Base-by-base conservation (phyloP, 352 stramenopile species). In the Globisporangium okanoganense region DNA sequence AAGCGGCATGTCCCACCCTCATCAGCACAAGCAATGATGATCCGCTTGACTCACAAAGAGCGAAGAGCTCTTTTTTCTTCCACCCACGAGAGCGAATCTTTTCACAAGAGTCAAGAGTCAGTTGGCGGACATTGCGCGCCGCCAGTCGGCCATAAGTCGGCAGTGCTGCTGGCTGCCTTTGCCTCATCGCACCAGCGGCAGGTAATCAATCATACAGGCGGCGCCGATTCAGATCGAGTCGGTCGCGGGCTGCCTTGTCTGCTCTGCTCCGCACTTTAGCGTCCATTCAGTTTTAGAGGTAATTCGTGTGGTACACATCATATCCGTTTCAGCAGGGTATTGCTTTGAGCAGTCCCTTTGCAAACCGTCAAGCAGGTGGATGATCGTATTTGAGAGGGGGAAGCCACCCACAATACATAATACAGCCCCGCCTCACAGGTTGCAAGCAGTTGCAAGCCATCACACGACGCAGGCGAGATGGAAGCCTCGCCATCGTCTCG, bases 171-270 rank as follows among this genome's bases (percentile, higher is more conserved):
- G n/a, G n/a, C n/a, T n/a, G n/a, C 29, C 6, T 33, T 33, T 3
- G 29, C 18, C 40, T 25, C 40, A 10, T 47, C 40, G 40, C n/a
- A n/a, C n/a, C n/a, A 33, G 29, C 3, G 3, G 29, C 29, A 33
- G n/a, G n/a, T 33, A 33, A 33, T 33, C 29, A 33, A 3, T 7
- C 29, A 33, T 6, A 33, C 29, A 33, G 9, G 20, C 9, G 20
- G 9, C 2, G 8, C n/a, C n/a, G 18, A 27, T 55, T 38, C 48
- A 55, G 48, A 55, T 55, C 48, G 48, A 55, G 48, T 55, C 48
- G 18, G 48, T 55, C 47, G 7, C 47, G 13, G 12, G 36, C 36
- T n/a, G 14, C 16, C 16, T 3, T 20, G 38, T 16, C 38, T 44
- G 7, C 13, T 44, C 38, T 44, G 38, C 38, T 44, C 29, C 3